Conservation (phyloP, 768 basidiomycete species). For the Mycena alexandri region DNA sequence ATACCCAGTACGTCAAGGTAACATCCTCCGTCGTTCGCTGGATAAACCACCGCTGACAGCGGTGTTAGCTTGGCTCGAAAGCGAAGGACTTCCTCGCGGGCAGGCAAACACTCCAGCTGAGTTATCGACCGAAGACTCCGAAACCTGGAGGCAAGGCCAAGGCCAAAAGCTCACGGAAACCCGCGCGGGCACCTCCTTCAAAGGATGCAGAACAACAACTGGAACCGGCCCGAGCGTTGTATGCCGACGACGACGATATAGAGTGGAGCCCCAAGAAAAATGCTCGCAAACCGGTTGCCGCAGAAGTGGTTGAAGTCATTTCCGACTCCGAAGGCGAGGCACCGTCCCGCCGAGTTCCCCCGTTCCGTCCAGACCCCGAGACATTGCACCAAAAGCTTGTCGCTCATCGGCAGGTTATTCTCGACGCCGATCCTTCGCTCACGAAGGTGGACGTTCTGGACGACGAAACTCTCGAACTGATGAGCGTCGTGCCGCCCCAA, state of each 20-base stretch:
- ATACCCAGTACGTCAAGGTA: slow-evolving; percentile 67
- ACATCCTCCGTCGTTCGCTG: slow-evolving; percentile 14
- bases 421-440: slow-evolving; percentile 40
- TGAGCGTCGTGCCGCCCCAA: slow-evolving; percentile 56
- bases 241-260: slow-evolving; percentile 44
- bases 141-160: slow-evolving; percentile 38
- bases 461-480: slow-evolving; percentile 50
- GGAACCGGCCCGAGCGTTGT: slow-evolving; percentile 42
- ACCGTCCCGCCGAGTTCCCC: neutral
- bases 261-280: slow-evolving; percentile 30
- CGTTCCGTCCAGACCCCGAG: slow-evolving; percentile 15
- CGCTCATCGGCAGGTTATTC: slow-evolving; percentile 44
- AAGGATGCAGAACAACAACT: slow-evolving; percentile 37
- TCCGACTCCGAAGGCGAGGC: slow-evolving; percentile 19
- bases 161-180: slow-evolving; percentile 40
- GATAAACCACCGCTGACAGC: slow-evolving; percentile 8
- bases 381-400: slow-evolving; percentile 15
- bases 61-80: slow-evolving; percentile 49
- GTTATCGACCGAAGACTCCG: slow-evolving; percentile 46
- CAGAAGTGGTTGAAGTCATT: slow-evolving; percentile 41
- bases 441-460: slow-evolving; percentile 50
- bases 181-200: slow-evolving; percentile 38
- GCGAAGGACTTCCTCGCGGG: slow-evolving; percentile 47
- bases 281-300: slow-evolving; percentile 31
- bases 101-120: slow-evolving; percentile 43